A percentile compares a stretch with the other conserved stretches of the same genome.
Evolutionary conservation across 2,329 filamentous ascomycete genomes (phyloP).

Genomic region (Chrysosporium keratinophilum): DNA sequence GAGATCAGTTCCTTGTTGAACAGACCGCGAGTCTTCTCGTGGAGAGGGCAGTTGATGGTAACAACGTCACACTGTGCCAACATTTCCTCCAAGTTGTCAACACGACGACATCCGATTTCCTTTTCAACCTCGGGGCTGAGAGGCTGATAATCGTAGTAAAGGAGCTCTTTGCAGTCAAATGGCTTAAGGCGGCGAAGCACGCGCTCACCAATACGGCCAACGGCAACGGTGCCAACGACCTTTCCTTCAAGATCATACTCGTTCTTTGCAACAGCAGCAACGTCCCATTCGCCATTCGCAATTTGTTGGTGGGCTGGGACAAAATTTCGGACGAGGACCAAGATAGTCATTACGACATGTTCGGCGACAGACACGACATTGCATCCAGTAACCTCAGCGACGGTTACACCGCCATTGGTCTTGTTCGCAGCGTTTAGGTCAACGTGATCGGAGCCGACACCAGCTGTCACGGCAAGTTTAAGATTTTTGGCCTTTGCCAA

Average conservation of each 20-base stretch:
- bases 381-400: constrained; percentile 93
- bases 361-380: constrained; percentile 98
- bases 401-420: constrained; percentile 94
- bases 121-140: constrained; percentile 73
- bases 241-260: constrained; percentile 97
- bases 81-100: constrained; percentile 86
- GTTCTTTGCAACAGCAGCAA: constrained; percentile 92
- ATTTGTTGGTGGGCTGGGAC: constrained; percentile 95
- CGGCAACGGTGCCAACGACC: constrained; percentile 93
- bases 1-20: constrained; percentile 98
- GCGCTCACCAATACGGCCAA: constrained; percentile 96
- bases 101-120: constrained; percentile 89
- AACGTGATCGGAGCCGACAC: constrained; percentile 97
- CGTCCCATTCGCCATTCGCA: constrained; percentile 80
- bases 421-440: constrained; percentile 95
- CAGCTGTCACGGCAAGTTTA: constrained; percentile 92
- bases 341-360: constrained; percentile 99
- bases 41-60: constrained; percentile 98
- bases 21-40: constrained; percentile 91
- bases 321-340: constrained; percentile 93
- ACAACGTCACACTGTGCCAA: constrained; percentile 89
- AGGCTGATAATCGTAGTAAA: constrained; percentile 99
- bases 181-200: constrained; percentile 90
- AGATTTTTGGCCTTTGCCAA: constrained; percentile 98
- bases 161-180: constrained; percentile 98